Base-by-base conservation (phyloP, 176 grass and related monocot species). In the Hsuehochloa calcarea region DNA sequence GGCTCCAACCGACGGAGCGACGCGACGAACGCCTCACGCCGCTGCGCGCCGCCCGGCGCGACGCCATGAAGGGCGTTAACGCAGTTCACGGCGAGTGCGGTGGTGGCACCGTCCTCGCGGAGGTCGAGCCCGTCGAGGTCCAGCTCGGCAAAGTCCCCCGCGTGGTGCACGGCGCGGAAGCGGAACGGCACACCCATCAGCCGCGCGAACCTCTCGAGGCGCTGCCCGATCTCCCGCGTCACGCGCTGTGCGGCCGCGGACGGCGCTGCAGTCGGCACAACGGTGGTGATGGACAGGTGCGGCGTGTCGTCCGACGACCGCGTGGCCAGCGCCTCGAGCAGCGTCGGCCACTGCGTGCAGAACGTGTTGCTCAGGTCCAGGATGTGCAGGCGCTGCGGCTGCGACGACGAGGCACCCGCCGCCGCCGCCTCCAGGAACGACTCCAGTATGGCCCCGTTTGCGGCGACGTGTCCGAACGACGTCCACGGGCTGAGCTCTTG, bases 331-430 rank as follows among this genome's bases (percentile, higher is more conserved):
- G 93, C 96, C 88, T 99, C 96, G 0, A 99, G 93, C 31, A 99
- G 90, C 74, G 96, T 99, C 6, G 96, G 96, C 96, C 96, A 99
- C 92, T 99, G 96, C 49, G 93, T 99, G 87, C 93, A 99, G 81
- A 99, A 99, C n/a, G 96, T 96, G 72, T 90, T 96, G 86, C 96
- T 99, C 0, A 99, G 87, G 83, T 99, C 96, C 38, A 99, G 92
- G 88, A 99, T 99, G 81, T 99, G 96, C 23, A 99, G 80, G 74
- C 89, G 66, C 82, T 84, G 89, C 39, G 83, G 65, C 77, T 89
- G 65, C 65, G 92, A 50, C 81, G 79, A 82, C 13, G n/a, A 60
- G n/a, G 56, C n/a, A 11, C 56, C 10, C n/a, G 86, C 77, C 4
- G 91, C 85, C 0, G 87, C 85, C 9, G 84, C 84, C 46, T 99